A percentile compares a stretch with the other conserved stretches of the same genome.
Evolutionary conservation across 345 rosid genomes (phyloP).

Genomic region (Populus simonii): DNA sequence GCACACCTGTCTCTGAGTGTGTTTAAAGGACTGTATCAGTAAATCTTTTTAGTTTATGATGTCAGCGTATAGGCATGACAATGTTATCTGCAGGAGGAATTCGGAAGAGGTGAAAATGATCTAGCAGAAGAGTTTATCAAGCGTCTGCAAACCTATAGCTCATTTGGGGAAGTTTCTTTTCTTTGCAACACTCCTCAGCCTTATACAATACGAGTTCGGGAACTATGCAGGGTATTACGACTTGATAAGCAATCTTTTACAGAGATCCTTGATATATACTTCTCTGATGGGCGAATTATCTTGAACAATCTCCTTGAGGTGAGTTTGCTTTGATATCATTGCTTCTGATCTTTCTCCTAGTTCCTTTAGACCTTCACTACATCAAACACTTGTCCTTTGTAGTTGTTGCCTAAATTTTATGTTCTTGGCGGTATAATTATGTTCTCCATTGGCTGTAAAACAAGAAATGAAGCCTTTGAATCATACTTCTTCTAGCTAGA

Average conservation of each 20-base stretch:
- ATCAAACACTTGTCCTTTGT: not conserved
- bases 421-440: not conserved
- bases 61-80: too few species aligned
- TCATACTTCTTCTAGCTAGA: slow-evolving; percentile 1
- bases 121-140: slow-evolving; percentile 24
- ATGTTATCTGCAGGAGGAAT: slow-evolving; percentile 52
- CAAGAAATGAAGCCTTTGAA: not conserved
- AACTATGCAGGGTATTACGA: slow-evolving; percentile 59
- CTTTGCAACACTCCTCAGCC: slow-evolving; percentile 70
- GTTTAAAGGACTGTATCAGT: too few species aligned
- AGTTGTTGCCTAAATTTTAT: not conserved
- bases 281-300: slow-evolving; percentile 70
- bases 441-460: not conserved
- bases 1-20: too few species aligned
- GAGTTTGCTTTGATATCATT: slow-evolving; percentile 4
- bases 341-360: not conserved
- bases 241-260: slow-evolving; percentile 68
- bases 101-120: slow-evolving; percentile 41
- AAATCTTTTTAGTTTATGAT: too few species aligned
- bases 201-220: slow-evolving; percentile 49
- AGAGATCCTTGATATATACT: slow-evolving; percentile 59
- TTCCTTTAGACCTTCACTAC: not conserved
- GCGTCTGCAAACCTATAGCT: slow-evolving; percentile 31
- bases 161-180: slow-evolving; percentile 72
- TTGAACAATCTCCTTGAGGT: slow-evolving; percentile 71